Conservation (phyloP, 306 rosid species). For the Prunus dulcis region DNA sequence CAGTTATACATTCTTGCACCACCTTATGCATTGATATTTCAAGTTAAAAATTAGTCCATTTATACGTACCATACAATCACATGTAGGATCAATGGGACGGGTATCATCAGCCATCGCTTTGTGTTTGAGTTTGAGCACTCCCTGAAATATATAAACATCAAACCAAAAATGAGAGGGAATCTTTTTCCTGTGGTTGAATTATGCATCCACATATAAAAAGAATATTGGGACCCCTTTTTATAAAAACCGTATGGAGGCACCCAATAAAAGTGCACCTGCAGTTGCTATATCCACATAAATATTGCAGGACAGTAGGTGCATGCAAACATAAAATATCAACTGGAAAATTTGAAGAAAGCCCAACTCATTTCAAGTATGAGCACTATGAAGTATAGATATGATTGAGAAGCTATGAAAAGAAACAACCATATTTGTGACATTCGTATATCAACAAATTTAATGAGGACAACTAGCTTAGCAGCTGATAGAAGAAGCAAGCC, state of each 20-base stretch:
- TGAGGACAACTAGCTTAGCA: neutral
- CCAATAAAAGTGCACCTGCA: neutral
- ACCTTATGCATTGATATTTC: slow-evolving; percentile 5
- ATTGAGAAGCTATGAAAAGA: neutral
- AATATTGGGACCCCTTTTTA: neutral
- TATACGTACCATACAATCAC: slow-evolving; percentile 80
- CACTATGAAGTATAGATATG: neutral
- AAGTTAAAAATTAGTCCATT: slow-evolving; percentile 9
- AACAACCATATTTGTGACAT: neutral
- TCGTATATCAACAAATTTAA: neutral
- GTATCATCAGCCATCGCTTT: slow-evolving; percentile 83
- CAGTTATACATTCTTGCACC: slow-evolving; percentile 11
- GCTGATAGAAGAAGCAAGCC: neutral
- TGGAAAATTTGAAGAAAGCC: neutral
- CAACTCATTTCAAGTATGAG: neutral
- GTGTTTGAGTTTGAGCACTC: slow-evolving; percentile 82
- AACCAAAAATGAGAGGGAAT: neutral
- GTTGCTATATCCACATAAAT: neutral
- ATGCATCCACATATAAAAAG: neutral
- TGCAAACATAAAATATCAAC: neutral
- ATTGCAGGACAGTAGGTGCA: neutral
- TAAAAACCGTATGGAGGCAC: neutral
- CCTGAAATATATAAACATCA: slow-evolving; percentile 44
- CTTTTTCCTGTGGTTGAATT: neutral
- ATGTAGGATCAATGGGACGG: slow-evolving; percentile 85